Base-by-base conservation (phyloP, 2,329 filamentous ascomycete genomes). In the Fonsecaea pedrosoi region DNA sequence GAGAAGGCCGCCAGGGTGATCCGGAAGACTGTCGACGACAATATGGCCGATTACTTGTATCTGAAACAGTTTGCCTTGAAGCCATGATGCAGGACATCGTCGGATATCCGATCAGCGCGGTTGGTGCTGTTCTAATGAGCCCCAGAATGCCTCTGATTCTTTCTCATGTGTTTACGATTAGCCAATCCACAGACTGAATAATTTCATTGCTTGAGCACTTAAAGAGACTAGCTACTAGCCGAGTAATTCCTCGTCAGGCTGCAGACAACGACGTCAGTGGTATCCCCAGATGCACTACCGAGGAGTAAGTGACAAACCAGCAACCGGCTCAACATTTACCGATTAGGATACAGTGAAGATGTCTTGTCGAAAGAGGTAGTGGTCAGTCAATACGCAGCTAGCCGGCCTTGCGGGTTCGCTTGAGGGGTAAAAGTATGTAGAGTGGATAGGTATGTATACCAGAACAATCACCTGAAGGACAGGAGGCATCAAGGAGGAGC, bases 61-160 rank as follows among this genome's bases (percentile, higher is more conserved):
- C 73, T 89, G 78, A 89, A 89, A 84, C 84, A 87, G 74, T 89
- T 87, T 75, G 85, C 85, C 69, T 82, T 89, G 76, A 86, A 84
- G 76, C 78, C 81, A 32, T 80, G 60, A 65, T 15, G 37, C 35
- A 25, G 13, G 32, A 40, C 30, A 37, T 7, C 1, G 4, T n/a
- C 25, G 59, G 35, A 18, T 61, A 35, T 37, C 57, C 9, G 45
- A 30, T 21, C 18, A 10, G 45, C 25, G 57, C 42, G 3, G 42
- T 7, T 50, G 30, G n/a, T 37, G n/a, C 40, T 60, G 10, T 13
- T 50, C 18, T 35, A 13, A 34, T 25, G 40, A 50, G 25, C 40
- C n/a, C 25, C 57, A 53, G 57, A 60, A 53, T 60, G 42, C 12
- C n/a, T 15, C n/a, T 15, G 4, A 21, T 9, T 37, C 25, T 50